A percentile compares a stretch with the other conserved stretches of the same genome.
Conservation (phyloP, 768 basidiomycete species). For the Asterophora parasitica region DNA sequence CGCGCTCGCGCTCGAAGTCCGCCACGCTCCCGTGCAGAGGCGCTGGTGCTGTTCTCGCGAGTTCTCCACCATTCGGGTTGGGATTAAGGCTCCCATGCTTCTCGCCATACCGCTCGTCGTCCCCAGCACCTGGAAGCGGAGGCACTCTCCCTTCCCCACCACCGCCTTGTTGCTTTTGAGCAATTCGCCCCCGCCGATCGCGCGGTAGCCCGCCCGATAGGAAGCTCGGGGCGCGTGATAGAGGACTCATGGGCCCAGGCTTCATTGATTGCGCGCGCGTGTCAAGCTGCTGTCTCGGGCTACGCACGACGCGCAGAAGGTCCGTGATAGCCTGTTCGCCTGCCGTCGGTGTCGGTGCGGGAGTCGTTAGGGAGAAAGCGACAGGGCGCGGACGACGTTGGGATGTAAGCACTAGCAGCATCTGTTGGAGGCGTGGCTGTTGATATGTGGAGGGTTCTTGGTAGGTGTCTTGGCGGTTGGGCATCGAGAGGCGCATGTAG, state of each 20-base stretch:
- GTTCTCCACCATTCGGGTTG: slow-evolving; percentile 24
- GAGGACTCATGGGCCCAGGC: slow-evolving; percentile 21
- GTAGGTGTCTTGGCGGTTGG: slow-evolving; percentile 51
- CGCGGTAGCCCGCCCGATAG: slow-evolving; percentile 69
- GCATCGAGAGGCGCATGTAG: slow-evolving; percentile 48
- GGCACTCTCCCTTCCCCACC: too few relatives aligned
- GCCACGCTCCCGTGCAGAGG: slow-evolving; percentile 23
- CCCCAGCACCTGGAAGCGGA: too few relatives aligned
- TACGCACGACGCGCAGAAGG: slow-evolving; percentile 59
- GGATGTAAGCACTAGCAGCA: slow-evolving; percentile 75
- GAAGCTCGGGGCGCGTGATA: slow-evolving; percentile 56
- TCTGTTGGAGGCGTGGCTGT: slow-evolving; percentile 74
- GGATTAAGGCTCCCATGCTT: slow-evolving; percentile 44
- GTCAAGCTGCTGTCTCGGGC: slow-evolving; percentile 40
- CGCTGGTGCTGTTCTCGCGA: slow-evolving; percentile 42
- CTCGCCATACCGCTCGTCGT: slow-evolving; percentile 26
- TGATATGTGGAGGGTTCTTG: slow-evolving; percentile 53
- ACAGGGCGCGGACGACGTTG: slow-evolving; percentile 57
- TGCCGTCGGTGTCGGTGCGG: slow-evolving; percentile 48
- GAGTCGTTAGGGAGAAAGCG: slow-evolving; percentile 57
- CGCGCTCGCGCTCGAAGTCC: slow-evolving; percentile 42
- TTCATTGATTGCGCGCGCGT: slow-evolving; percentile 21
- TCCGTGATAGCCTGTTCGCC: slow-evolving; percentile 67
- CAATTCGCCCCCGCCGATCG: slow-evolving; percentile 75
- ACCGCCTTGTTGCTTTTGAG: slow-evolving; percentile 34